phyloP scores from a whole-genome alignment of 768 basidiomycete genomes.

The Cystobasidium ongulense region DNA sequence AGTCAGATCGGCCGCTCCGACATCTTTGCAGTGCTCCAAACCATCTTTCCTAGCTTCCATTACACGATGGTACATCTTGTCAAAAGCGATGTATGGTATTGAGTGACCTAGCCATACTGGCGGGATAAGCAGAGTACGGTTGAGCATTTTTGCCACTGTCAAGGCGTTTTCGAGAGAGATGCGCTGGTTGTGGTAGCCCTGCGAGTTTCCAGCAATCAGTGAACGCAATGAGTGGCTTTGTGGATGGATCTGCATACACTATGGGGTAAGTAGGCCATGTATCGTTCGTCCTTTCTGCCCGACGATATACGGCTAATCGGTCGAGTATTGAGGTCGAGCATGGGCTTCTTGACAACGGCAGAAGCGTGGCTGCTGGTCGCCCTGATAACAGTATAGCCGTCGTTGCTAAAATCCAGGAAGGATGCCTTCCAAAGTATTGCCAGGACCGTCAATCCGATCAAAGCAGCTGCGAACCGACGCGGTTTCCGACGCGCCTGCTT shows the following conservation, averaged over 20 bases:
- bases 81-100: slow-evolving; percentile 56
- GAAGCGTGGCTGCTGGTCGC: neutral
- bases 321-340: slow-evolving; percentile 5
- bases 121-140: slow-evolving; percentile 72
- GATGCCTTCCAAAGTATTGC: neutral
- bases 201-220: neutral
- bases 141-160: slow-evolving; percentile 59
- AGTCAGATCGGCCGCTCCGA: slow-evolving; percentile 48
- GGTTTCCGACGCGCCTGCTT: neutral
- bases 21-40: slow-evolving; percentile 38
- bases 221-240: neutral
- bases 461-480: neutral
- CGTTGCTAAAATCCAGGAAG: no score
- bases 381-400: neutral
- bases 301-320: neutral
- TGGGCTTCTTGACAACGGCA: neutral
- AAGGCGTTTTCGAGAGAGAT: slow-evolving; percentile 79
- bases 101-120: slow-evolving; percentile 63
- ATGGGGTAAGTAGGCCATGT: slow-evolving; percentile 69
- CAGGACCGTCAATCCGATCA: neutral
- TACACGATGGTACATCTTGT: slow-evolving; percentile 51
- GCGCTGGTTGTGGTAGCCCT: slow-evolving; percentile 72
- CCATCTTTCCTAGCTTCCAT: slow-evolving; percentile 48
- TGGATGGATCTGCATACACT: neutral
- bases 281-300: slow-evolving; percentile 47